Percentiles rank a stretch among this genome's conserved stretches.
These are phyloP conservation scores for Friedmanniomyces endolithicus DNA, from an alignment of 495 filamentous ascomycete genomes.

Conservation along the genomic window DNA sequence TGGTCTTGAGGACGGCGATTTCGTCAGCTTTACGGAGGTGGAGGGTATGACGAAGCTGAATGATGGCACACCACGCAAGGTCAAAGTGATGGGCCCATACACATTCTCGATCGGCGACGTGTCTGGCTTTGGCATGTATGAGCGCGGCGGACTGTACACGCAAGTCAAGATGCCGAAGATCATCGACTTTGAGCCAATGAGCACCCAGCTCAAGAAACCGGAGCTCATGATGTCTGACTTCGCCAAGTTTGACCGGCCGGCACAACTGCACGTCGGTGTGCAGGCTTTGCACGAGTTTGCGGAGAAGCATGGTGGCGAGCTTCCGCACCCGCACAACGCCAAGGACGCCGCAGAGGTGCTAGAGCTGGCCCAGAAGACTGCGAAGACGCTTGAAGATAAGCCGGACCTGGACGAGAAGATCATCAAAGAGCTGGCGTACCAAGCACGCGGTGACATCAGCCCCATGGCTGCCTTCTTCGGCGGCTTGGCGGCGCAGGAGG, in stretches of 20 bases:
- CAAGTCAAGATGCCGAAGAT: slow-evolving; percentile 98
- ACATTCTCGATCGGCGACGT: slow-evolving; percentile 96
- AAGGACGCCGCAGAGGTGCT: slow-evolving; percentile 69
- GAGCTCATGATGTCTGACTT: slow-evolving; percentile 88
- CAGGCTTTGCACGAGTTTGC: slow-evolving; percentile 82
- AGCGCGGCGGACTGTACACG: slow-evolving; percentile 74
- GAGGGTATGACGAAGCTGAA: slow-evolving; percentile 89
- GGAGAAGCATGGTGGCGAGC: slow-evolving; percentile 50
- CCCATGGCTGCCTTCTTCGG: slow-evolving; percentile 94
- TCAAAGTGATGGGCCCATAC: slow-evolving; percentile 91
- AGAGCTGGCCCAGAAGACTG: slow-evolving; percentile 56
- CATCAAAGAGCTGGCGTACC: slow-evolving; percentile 84
- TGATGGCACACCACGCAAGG: slow-evolving; percentile 64
- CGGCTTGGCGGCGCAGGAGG: slow-evolving; percentile 88
- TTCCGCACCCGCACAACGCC: slow-evolving; percentile 72
- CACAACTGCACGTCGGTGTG: slow-evolving; percentile 82
- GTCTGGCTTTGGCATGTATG: slow-evolving; percentile 69
- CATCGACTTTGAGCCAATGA: slow-evolving; percentile 73
- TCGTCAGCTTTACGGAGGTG: slow-evolving; percentile 85
- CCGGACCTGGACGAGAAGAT: slow-evolving; percentile 85
- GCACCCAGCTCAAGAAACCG: slow-evolving; percentile 65
- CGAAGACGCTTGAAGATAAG: slow-evolving; percentile 51
- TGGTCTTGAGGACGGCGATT: slow-evolving; percentile 91
- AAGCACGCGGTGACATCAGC: slow-evolving; percentile 83
- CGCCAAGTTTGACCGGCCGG: slow-evolving; percentile 90